Evolutionary conservation across 225 moss, liverwort and hornwort species (phyloP), one percentile per base, ranked within the genome.

Genomic region (Climacium dendroides): DNA sequence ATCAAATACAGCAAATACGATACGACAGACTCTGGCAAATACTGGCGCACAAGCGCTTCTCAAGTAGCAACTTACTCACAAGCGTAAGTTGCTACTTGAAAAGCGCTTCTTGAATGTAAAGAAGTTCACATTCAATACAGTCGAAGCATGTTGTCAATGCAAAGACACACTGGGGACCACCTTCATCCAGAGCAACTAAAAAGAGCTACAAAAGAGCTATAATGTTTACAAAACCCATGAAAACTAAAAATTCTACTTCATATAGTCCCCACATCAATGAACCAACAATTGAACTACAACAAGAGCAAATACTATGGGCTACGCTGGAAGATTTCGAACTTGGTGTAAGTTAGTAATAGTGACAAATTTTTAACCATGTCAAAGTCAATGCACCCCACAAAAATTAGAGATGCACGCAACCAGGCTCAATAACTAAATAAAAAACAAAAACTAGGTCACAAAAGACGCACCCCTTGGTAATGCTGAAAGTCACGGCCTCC

Each of bases 401-500:
- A 57, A 48, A 34, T 47, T 24, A 48, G 5, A 48, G 35, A 23
- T 50, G 23, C 6, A 66, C 9, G 67, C 67, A 53, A 78, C 23
- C 30, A 55, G 45, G 57, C 26, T 55, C 45, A 58, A 17, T 25
- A 69, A n/a, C 18, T 28, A 37, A 26, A 24, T 61, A 7, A 14
- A 14, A 74, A 24, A 39, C 7, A n/a, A 9, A 29, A 60, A 30
- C 22, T 14, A 13, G 73, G 74, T 43, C 61, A 3, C n/a, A 60
- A 75, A 57, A 24, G 11, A 90, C 87, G 81, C 76, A 95, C 95
- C 91, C 93, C 86, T 89, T 89, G 83, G 67, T 96, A 96, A 63
- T 95, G 92, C 89, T 97, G 97, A 85, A 97, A 96, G 78, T 97
- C 94, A 17, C 93, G 92, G 52, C 95, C 95, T 32, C 86, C 91